phyloP scores from a whole-genome alignment of 495 filamentous ascomycete species.

The Emericellopsis terricola region DNA sequence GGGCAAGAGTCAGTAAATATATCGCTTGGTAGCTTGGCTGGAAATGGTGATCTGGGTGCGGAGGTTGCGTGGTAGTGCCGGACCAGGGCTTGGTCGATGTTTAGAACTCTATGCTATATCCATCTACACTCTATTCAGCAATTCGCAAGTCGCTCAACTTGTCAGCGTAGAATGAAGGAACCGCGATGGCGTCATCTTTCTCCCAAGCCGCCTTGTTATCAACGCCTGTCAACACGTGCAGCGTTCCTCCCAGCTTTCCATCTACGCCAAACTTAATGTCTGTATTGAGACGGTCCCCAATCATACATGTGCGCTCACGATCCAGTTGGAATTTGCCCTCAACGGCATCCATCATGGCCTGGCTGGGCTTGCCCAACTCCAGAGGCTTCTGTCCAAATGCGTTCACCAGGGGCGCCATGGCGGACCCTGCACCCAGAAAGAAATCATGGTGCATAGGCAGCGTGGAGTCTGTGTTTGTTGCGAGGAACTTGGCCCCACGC shows the following conservation, averaged over 20 bases:
- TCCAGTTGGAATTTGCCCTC: conserved; percentile 90
- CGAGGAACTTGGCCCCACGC: conserved; percentile 73
- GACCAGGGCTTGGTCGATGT: too few species aligned
- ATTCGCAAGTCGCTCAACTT: conserved; percentile 52
- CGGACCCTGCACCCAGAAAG: conserved; percentile 82
- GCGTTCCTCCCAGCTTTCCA: conserved; percentile 74
- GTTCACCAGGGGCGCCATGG: conserved; percentile 59
- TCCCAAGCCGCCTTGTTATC: conserved; percentile 66
- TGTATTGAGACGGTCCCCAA: conserved; percentile 85
- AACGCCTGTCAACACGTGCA: conserved; percentile 85
- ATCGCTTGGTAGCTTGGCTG: too few species aligned
- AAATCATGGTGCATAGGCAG: conserved; percentile 61
- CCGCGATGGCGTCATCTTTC: conserved; percentile 35
- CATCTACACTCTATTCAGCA: too few species aligned
- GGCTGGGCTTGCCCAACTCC: conserved; percentile 81
- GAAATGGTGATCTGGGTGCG: too few species aligned
- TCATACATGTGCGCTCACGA: conserved; percentile 76
- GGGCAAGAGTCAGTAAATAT: conserved; percentile 28
- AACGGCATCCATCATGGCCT: conserved; percentile 98
- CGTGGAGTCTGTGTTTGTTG: conserved; percentile 82
- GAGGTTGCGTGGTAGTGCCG: too few species aligned
- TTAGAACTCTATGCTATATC: too few species aligned
- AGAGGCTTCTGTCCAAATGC: conserved; percentile 54
- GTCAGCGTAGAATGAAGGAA: conserved; percentile 68
- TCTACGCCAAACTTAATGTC: conserved; percentile 94